Evolutionary conservation across 495 filamentous ascomycete genomes (phyloP), one percentile per base, ranked within the genome.

Genomic region (Aspergillus saccharolyticus): DNA sequence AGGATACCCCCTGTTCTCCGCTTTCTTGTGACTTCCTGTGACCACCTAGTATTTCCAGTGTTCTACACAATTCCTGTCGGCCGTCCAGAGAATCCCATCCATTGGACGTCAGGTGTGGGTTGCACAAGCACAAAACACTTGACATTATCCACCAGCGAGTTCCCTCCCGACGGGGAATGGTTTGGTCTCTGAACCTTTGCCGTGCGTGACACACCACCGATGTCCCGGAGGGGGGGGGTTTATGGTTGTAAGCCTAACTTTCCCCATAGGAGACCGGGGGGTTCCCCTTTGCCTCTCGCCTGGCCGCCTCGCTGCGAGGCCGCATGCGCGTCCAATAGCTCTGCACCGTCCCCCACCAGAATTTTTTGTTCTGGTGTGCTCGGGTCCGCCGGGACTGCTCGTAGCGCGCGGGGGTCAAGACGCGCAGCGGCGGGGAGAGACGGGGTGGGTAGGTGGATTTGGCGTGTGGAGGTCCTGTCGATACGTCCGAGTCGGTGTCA

Each of bases 1-100:
- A 73, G 71, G 71, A 74, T 76, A 74, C 71, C 71, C n/a, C 68
- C 58, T 58, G 57, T 61, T 39, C 33, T 39, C 33, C 58, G 30
- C 43, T 39, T 42, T 46, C 45, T 28, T 46, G 44, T 46, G 44
- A 45, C 19, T 45, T 9, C 17, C 12, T 15, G 44, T n/a, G n/a
- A n/a, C n/a, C n/a, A n/a, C n/a, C n/a, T n/a, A n/a, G n/a, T n/a
- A n/a, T n/a, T n/a, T n/a, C n/a, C n/a, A n/a, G n/a, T 19, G 44
- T 46, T 19, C 44, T 20, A 20, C 21, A 17, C 28, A 7, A 4
- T 8, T 15, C 47, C 22, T 50, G 17, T 3, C 7, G 0, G 18
- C 45, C 46, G 10, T 50, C 47, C 47, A 17, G 47, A 14, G 22
- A 24, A 50, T 50, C 47, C 47, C 17, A 50, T 56, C 47, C 17